Evolutionary conservation across 352 stramenopile species (phyloP), one percentile per base, ranked within the genome.

Genomic region (Phytopythium montanum): DNA sequence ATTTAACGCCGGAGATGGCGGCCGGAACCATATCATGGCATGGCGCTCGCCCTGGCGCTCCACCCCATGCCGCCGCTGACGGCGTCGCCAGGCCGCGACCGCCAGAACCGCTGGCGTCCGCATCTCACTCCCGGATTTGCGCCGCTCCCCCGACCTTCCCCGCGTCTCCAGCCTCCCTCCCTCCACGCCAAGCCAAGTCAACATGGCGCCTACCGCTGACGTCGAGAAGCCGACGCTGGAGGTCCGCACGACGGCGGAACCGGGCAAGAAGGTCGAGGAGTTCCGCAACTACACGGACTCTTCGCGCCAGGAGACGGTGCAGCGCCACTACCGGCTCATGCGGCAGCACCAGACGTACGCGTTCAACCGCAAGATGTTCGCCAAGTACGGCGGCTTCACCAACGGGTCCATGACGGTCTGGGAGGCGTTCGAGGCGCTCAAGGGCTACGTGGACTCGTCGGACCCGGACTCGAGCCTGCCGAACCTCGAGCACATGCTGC

Each of bases 401-500:
- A 80, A 93, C 65, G 74, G 72, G 34, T 74, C 90, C 42, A 97
- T 98, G 90, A 97, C 88, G 0, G 86, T 98, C 31, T 87, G 89
- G 66, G 90, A 98, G 69, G 88, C 88, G 6, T 97, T 98, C 60
- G 69, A 75, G 16, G 87, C 85, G 50, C 76, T 98, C 49, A 87
- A 93, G 69, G 77, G 85, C 38, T 97, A 98, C 68, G 88, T 98
- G 9, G 94, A 98, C 86, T 94, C 90, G 49, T 96, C 82, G 54
- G 93, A 98, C 71, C 93, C 94, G 42, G 92, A 98, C 72, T 88
- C 81, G 62, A 80, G 72, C 76, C 71, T 91, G 69, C 92, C 94
- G 10, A 98, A 98, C 69, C 69, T 91, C 31, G 77, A 97, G 58
- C 93, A 98, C 77, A 90, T 97, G 66, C 72, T 98, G n/a, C 93